Evolutionary conservation across 805 yeast species (phyloP), one percentile per base, ranked within the genome.

Genomic region (Priceomyces carsonii): DNA sequence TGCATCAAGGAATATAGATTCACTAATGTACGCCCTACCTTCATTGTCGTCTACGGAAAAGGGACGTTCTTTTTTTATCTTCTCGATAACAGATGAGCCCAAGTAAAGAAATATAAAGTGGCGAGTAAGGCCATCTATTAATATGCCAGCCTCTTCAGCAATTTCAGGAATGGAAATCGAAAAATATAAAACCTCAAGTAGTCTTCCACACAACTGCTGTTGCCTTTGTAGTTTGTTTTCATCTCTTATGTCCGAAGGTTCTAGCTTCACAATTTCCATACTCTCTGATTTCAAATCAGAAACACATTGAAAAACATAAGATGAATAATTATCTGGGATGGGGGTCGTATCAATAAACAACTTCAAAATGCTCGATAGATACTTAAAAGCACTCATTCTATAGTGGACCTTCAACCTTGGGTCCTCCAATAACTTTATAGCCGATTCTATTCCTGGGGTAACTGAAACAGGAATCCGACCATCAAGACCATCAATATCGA

Each of bases 361-460:
- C 48, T 82, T 75, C 48, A 88, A 63, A 5, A 85, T 76, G 2
- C 80, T 66, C 1, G 80, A 66, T 33, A 93, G 61, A 45, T 88
- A 85, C 30, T 77, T 71, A 69, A 77, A 91, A 0, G 98, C 93
- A 48, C 85, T 82, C 6, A 78, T 68, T 33, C 95, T 71, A 55
- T 88, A 87, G 44, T 82, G 85, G 5, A 70, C 57, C 43, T 82
- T 74, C 36, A 73, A 67, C 31, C 80, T 57, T 6, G 78, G 76
- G 51, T 87, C 90, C 39, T 83, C 85, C 33, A 93, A 59, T 7
- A 91, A 72, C 16, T 76, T 76, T 25, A 90, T 66, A 0, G 97
- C 96, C 3, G 91, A 76, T 24, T 77, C 73, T 4, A 91, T 69
- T 18, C 93, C 96, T 0, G 96, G 84, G 0, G 96, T 83, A 17